phyloP scores from a whole-genome alignment of 371 early-diverging fungal species.

The Mucor ambiguus region DNA sequence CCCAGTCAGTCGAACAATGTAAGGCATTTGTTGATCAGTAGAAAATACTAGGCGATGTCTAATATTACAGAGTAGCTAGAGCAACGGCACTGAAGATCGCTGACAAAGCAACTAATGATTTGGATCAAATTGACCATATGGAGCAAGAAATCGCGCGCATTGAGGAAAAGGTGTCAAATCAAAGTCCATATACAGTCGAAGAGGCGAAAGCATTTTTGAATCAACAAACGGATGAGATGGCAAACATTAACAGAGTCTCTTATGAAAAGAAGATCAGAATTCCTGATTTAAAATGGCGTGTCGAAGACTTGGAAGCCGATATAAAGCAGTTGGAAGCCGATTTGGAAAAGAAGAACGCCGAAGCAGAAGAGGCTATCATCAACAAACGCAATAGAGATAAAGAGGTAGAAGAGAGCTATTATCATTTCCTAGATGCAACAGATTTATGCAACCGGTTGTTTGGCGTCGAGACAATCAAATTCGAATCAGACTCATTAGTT shows the following conservation, averaged over 20 bases:
- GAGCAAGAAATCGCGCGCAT: slow-evolving; percentile 12
- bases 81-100: not conserved
- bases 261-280: slow-evolving; percentile 10
- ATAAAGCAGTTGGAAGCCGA: not conserved
- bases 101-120: not conserved
- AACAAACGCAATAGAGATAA: not conserved
- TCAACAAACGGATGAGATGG: slow-evolving; percentile 3
- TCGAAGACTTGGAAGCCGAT: slow-evolving; percentile 13
- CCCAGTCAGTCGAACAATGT: slow-evolving; percentile 6
- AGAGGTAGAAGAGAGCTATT: not conserved
- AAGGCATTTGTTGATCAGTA: not conserved
- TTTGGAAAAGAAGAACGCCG: not conserved
- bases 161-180: not conserved
- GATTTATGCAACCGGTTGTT: slow-evolving; percentile 2
- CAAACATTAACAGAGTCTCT: not conserved
- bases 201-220: slow-evolving; percentile 11
- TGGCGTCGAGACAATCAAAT: slow-evolving; percentile 15
- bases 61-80: not conserved
- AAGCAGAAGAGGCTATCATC: not conserved
- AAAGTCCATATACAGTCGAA: slow-evolving; percentile 13
- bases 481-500: not conserved
- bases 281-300: slow-evolving; percentile 9
- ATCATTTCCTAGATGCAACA: slow-evolving; percentile 2
- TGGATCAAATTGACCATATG: not conserved
- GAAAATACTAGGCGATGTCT: not conserved